Conservation (phyloP, 2,329 filamentous ascomycete species). For the Fusarium concolor region DNA sequence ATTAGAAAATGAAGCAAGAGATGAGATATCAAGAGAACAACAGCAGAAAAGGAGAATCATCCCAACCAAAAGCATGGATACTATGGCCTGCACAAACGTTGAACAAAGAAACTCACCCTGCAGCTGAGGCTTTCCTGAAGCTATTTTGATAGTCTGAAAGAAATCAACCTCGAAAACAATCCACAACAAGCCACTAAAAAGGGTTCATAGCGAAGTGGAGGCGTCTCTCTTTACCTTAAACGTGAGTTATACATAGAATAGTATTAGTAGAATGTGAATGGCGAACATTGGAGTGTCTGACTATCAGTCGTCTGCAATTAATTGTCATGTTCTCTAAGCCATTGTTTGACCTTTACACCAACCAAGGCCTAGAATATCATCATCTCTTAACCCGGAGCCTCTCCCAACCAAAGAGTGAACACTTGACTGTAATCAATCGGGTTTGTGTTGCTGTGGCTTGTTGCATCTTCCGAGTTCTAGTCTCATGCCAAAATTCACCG, state of each 20-base stretch:
- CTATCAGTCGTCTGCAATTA: not conserved
- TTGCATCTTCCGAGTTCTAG: constrained; percentile 6
- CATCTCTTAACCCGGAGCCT: constrained; percentile 8
- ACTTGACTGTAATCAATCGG: constrained; percentile 7
- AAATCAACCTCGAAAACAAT: constrained; percentile 8
- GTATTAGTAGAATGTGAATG: not conserved
- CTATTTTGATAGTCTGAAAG: constrained; percentile 19
- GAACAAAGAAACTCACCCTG: constrained; percentile 28
- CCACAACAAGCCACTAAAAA: constrained; percentile 26
- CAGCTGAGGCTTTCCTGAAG: constrained; percentile 17
- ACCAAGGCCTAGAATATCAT: not conserved
- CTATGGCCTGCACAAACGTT: constrained; percentile 12
- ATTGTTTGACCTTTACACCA: not conserved
- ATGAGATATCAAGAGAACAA: constrained; percentile 24
- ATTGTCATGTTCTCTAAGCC: not conserved
- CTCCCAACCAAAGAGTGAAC: constrained; percentile 13
- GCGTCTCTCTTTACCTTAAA: not conserved
- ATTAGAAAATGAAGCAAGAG: constrained; percentile 17
- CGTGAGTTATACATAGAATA: not conserved
- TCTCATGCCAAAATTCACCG: constrained; percentile 22
- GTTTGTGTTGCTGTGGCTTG: constrained; percentile 27
- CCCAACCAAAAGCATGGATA: constrained; percentile 17
- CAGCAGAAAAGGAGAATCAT: constrained; percentile 11
- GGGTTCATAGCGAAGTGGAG: constrained; percentile 6
- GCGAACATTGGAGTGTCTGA: not conserved